Evolutionary conservation across 2,329 filamentous ascomycete species (phyloP).

Genomic region (Diaporthe sp.): DNA sequence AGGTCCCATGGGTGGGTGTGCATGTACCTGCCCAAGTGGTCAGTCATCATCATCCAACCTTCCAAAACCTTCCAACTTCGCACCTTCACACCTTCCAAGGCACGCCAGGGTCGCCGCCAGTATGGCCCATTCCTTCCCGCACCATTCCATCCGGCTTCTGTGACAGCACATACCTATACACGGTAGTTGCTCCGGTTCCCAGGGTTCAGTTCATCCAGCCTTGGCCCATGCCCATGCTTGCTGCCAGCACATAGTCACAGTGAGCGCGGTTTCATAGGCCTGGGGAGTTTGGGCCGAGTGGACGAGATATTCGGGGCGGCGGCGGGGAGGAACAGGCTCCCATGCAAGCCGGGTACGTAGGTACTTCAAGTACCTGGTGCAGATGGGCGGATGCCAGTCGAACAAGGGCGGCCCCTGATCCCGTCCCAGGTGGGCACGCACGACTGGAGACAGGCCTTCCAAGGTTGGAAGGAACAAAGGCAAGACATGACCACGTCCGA

Average conservation of each 20-base stretch:
- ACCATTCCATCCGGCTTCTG: slow-evolving; percentile 1
- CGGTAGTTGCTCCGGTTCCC: neutral
- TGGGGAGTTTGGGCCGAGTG: neutral
- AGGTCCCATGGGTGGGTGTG: neutral
- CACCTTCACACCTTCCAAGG: neutral
- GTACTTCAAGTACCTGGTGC: neutral
- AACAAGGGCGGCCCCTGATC: slow-evolving; percentile 29
- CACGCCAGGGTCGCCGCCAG: neutral
- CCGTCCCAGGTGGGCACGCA: slow-evolving; percentile 8
- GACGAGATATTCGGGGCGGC: neutral
- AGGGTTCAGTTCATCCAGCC: slow-evolving; percentile 23
- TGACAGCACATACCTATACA: neutral
- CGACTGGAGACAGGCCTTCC: slow-evolving; percentile 6
- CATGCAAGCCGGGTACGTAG: neutral
- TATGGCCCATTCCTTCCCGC: slow-evolving; percentile 1
- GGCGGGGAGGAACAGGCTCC: neutral
- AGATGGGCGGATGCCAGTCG: slow-evolving; percentile 8
- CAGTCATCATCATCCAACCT: neutral
- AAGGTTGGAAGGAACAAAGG: slow-evolving; percentile 16
- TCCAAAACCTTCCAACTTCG: slow-evolving; percentile 19
- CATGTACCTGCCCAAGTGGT: neutral
- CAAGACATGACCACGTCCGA: slow-evolving; percentile 15
- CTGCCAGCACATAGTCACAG: slow-evolving; percentile 8
- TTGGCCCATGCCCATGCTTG: neutral
- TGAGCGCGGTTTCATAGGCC: neutral